Conservation (phyloP, 805 yeast species). For the Candida endomychidarum region DNA sequence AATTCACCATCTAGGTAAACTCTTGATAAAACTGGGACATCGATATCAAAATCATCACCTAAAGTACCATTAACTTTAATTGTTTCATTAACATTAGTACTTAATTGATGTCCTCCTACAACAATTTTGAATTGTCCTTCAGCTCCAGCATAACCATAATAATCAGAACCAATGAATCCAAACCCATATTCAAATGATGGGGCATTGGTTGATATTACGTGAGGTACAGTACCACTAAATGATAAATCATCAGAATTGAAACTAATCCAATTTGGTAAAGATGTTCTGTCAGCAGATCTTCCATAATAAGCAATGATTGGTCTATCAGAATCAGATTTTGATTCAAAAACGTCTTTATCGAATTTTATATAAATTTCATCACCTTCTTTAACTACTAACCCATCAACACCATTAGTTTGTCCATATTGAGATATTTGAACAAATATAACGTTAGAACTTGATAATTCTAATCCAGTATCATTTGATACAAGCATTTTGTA, state of each 20-base stretch:
- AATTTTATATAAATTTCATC: constrained; percentile 65
- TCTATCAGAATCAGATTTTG: constrained; percentile 43
- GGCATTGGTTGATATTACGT: constrained; percentile 81
- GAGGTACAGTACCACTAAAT: constrained; percentile 86
- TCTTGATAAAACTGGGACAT: constrained; percentile 59
- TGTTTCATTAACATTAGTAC: constrained; percentile 60
- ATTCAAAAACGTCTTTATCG: constrained; percentile 52
- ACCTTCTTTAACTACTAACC: constrained; percentile 73
- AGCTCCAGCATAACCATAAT: constrained; percentile 69
- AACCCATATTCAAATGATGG: constrained; percentile 76
- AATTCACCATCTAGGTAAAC: constrained; percentile 63
- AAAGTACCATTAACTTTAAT: constrained; percentile 67
- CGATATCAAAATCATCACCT: constrained; percentile 51
- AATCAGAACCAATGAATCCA: constrained; percentile 76
- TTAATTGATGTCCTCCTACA: constrained; percentile 85
- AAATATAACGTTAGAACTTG: constrained; percentile 43
- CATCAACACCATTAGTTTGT: constrained; percentile 70
- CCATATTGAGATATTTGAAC: constrained; percentile 64
- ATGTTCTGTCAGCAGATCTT: constrained; percentile 74
- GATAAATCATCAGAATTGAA: constrained; percentile 64
- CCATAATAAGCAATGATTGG: constrained; percentile 73
- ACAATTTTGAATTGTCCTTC: constrained; percentile 67
- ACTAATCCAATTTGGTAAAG: constrained; percentile 86
- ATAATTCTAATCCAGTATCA: constrained; percentile 53
- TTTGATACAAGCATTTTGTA: constrained; percentile 63